Conservation (phyloP, 1,284 basidiomycete genomes). For the Takashimella koratensis region DNA sequence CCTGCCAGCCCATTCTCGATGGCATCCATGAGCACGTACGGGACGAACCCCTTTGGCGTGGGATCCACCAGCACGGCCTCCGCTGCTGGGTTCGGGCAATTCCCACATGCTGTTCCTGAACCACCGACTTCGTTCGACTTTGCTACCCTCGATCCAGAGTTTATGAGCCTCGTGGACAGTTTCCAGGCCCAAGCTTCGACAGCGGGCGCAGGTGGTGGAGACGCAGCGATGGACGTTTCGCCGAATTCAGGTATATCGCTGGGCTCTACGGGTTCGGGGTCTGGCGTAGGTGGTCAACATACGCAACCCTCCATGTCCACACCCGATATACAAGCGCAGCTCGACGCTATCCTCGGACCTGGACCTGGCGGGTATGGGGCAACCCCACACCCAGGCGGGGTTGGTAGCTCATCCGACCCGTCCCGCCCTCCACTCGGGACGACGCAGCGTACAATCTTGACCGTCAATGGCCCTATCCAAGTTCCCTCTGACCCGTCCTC, state of each 20-base stretch:
- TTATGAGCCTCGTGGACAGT: constrained; percentile 29
- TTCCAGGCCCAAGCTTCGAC: constrained; percentile 12
- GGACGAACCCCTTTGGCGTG: neutral
- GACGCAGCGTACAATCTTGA: neutral
- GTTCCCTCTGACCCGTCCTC: neutral
- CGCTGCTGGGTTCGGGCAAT: neutral
- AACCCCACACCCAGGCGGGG: neutral
- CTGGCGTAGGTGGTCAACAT: neutral
- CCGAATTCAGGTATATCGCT: neutral
- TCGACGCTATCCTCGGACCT: neutral
- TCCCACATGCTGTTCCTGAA: neutral
- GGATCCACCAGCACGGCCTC: neutral
- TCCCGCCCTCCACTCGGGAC: neutral
- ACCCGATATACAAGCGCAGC: neutral
- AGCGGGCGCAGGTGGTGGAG: neutral
- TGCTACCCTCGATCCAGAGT: constrained; percentile 31
- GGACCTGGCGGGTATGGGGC: neutral
- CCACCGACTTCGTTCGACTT: constrained; percentile 25
- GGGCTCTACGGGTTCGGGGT: neutral
- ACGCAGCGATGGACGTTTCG: neutral
- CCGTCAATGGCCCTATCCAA: neutral
- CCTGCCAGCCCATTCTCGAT: neutral
- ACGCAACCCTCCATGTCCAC: neutral
- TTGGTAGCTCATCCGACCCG: neutral
- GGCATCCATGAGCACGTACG: too few relatives aligned